Evolutionary conservation across 164 flowering plant genomes (phyloP).

Genomic region (Nymphaea colorata): DNA sequence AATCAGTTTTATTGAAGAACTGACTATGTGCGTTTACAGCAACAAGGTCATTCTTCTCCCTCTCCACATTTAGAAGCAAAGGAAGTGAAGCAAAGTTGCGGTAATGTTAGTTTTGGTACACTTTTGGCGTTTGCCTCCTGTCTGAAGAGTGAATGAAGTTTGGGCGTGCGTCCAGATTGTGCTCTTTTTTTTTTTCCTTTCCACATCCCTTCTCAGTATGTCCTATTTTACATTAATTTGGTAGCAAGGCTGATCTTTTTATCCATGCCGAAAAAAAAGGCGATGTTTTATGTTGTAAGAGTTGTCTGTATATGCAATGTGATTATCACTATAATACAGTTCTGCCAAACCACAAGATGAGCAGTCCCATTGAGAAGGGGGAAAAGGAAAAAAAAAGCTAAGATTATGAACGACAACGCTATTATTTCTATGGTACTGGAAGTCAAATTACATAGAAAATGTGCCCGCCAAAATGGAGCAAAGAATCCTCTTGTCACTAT

Average conservation of each 20-base stretch:
- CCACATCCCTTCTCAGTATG: background rate
- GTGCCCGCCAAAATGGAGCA: background rate
- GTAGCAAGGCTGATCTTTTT: background rate
- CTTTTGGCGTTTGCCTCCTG: slow-evolving; percentile 1
- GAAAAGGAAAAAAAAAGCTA: background rate
- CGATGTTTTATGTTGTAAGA: slow-evolving; percentile 6
- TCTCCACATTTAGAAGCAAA: slow-evolving; percentile 85
- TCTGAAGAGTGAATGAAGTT: slow-evolving; percentile 5
- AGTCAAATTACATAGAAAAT: background rate
- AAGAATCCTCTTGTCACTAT: background rate
- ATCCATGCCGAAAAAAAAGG: background rate
- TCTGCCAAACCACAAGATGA: background rate
- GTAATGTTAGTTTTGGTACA: slow-evolving; percentile 1
- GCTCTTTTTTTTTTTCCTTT: background rate
- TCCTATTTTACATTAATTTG: background rate
- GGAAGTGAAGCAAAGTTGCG: slow-evolving; percentile 33
- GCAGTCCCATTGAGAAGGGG: background rate
- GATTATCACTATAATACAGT: background rate
- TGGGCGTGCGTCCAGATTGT: background rate
- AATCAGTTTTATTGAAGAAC: too few species aligned
- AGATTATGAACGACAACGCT: background rate
- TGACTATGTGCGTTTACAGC: slow-evolving; percentile 30
- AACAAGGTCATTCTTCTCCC: slow-evolving; percentile 80
- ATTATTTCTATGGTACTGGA: background rate
- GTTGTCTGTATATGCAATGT: slow-evolving; percentile 14